phyloP scores from a whole-genome alignment of 495 filamentous ascomycete genomes.

The Tuber magnatum region DNA sequence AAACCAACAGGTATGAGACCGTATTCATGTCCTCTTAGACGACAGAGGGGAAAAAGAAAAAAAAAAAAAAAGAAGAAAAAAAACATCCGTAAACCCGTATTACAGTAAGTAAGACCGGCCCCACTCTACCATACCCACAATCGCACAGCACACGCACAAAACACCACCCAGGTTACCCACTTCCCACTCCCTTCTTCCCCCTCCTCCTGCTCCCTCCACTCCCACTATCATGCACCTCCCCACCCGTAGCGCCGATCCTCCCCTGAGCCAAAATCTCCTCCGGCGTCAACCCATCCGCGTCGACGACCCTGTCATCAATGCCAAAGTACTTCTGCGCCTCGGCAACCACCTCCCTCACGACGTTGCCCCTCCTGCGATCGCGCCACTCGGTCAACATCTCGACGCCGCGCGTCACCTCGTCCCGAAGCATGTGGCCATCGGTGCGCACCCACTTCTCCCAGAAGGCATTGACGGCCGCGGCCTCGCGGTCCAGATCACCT shows the following conservation, averaged over 20 bases:
- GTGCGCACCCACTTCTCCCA: not conserved
- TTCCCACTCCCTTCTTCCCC: not conserved
- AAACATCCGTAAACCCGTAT: not conserved
- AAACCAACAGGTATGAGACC: too few species aligned
- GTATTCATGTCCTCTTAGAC: not conserved
- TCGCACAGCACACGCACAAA: not conserved
- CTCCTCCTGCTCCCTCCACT: not conserved
- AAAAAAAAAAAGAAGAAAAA: too few species aligned
- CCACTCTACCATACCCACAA: not conserved
- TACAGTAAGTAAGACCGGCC: not conserved
- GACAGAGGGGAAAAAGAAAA: too few species aligned
- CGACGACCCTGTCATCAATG: not conserved
- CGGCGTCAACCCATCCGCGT: not conserved
- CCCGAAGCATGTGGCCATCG: not conserved
- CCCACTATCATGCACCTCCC: not conserved
- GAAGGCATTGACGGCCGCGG: not conserved
- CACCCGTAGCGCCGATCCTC: not conserved
- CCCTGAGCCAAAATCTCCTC: not conserved
- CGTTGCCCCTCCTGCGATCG: not conserved
- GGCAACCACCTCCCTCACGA: not conserved
- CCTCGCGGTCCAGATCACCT: slow-evolving; percentile 30
- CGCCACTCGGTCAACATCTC: not conserved
- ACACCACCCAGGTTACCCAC: not conserved
- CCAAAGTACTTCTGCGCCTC: not conserved
- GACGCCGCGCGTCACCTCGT: not conserved